A percentile compares a stretch with the other conserved stretches of the same genome.
These are phyloP conservation scores for Poterioochromonas sp. DNA, from an alignment of 352 stramenopile genomes.

Conservation along the genomic window DNA sequence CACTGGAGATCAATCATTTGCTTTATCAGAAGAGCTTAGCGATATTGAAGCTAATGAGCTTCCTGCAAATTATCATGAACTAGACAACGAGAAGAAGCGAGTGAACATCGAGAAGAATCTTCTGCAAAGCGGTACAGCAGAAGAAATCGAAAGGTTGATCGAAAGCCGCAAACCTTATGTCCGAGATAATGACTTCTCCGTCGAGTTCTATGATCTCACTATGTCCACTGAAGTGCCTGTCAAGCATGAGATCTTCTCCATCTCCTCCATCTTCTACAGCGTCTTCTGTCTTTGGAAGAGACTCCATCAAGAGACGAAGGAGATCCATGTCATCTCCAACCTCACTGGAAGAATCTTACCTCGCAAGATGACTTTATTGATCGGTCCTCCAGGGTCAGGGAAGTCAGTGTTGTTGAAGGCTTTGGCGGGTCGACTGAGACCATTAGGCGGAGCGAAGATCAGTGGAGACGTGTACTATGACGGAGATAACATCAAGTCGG, in stretches of 20 bases:
- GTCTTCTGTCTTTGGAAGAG: neutral
- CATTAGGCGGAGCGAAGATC: neutral
- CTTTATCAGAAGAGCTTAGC: too few species aligned
- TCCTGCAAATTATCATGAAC: too few species aligned
- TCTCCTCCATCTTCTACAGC: neutral
- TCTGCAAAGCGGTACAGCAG: too few species aligned
- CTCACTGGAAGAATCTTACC: conserved; percentile 51
- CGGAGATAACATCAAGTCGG: conserved; percentile 46
- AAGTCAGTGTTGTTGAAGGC: conserved; percentile 4
- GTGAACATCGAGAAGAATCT: too few species aligned
- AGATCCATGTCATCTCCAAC: conserved; percentile 42
- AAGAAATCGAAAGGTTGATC: too few species aligned
- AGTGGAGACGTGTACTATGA: conserved; percentile 51
- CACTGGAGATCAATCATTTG: too few species aligned
- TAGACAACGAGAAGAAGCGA: too few species aligned
- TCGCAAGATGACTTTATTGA: conserved; percentile 53
- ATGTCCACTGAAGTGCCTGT: too few species aligned
- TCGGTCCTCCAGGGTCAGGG: conserved; percentile 47
- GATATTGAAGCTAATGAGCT: too few species aligned
- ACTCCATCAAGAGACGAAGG: neutral
- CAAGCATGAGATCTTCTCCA: neutral
- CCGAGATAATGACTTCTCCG: too few species aligned
- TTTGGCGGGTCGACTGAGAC: neutral
- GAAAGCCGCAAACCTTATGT: too few species aligned
- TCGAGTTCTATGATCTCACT: too few species aligned